Base-by-base conservation (phyloP, 2,329 filamentous ascomycete species). In the Akanthomyces lecanii region DNA sequence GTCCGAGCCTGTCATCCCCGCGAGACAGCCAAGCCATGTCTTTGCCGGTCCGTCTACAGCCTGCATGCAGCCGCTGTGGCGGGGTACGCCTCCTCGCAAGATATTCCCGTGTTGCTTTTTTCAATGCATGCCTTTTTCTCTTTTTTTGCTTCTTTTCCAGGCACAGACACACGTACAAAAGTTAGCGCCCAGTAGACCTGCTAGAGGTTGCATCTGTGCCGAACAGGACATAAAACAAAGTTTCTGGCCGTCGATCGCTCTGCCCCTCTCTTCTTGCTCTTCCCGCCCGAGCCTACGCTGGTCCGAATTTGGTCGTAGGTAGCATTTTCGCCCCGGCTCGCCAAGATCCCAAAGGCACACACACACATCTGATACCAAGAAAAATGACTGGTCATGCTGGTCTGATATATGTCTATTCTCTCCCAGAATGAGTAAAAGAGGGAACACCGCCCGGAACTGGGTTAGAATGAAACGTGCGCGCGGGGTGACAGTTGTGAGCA, bases 11-110 rank as follows among this genome's bases (percentile, higher is more conserved):
- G 44, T 14, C 55, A 48, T n/a, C 44, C 55, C 55, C 55, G 44
- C 44, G 44, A 50, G 44, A 50, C 55, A n/a, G 8, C 16, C 44
- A 25, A 36, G 55, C 55, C 55, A 58, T 58, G 55, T 58, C 45
- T 50, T 25, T 56, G 25, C 28, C 55, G 30, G 55, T 25, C 55
- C 33, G 55, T 58, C 55, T 50, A 28, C 55, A 58, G 55, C 44
- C 36, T 40, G 55, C 54, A 30, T 56, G 55, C 55, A 58, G 55
- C 55, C 55, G 55, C 55, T 47, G 44, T 23, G 44, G 55, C 44
- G 44, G 55, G 55, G 55, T 40, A 44, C 36, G 52, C 38, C 52
- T 11, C 14, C 4, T 36, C 28, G 14, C 44, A 28, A 28, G 8
- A 21, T n/a, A n/a, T 28, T 38, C 2, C 44, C 30, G 25, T 28